Base-by-base conservation (phyloP, 306 rosid species). In the Rosa multiflora region DNA sequence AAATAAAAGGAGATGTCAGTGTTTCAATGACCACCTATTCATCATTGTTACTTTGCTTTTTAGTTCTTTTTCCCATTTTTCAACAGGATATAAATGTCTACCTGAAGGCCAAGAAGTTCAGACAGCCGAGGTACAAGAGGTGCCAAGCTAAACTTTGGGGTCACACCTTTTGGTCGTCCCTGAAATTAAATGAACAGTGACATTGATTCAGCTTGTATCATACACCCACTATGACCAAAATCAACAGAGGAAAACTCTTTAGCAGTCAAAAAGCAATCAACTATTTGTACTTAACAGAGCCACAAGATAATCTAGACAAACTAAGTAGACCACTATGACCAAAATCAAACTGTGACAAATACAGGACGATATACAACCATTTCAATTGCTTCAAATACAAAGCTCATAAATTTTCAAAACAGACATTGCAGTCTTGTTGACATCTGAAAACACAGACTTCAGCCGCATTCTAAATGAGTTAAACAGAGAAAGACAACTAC, bases 111-210 rank as follows among this genome's bases (percentile, higher is more conserved):
- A 83, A 96, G 94, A 85, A 96, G 99, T 75, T 93, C 93, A 3
- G 99, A 90, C 1, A 96, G 93, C 76, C 99, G 89, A 49, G 97
- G 91, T 53, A 96, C 98, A 82, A 96, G 99, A 83, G 99, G 99
- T 64, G 90, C 96, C 91, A 96, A 87, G 85, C 98, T 96, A 84
- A 77, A 96, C 52, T 96, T 96, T 83, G 96, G 96, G 79, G 99
- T 96, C 17, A 93, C 96, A 85, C 99, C 99, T 82, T 96, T 96
- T 20, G 99, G 99, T 63, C 99, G 80, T 81, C 99, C 99, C 99
- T 96, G 93, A 85, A 87, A 89, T 75, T 76, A 73, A 53, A 84
- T 37, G 32, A 63, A 71, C 42, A 62, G 0, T 40, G 15, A 20
- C 48, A 67, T 43, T 39, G 48, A 69, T 69, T 73, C 48, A 84